Evolutionary conservation across 495 filamentous ascomycete genomes (phyloP).

Genomic region (Chaetomium fimeti): DNA sequence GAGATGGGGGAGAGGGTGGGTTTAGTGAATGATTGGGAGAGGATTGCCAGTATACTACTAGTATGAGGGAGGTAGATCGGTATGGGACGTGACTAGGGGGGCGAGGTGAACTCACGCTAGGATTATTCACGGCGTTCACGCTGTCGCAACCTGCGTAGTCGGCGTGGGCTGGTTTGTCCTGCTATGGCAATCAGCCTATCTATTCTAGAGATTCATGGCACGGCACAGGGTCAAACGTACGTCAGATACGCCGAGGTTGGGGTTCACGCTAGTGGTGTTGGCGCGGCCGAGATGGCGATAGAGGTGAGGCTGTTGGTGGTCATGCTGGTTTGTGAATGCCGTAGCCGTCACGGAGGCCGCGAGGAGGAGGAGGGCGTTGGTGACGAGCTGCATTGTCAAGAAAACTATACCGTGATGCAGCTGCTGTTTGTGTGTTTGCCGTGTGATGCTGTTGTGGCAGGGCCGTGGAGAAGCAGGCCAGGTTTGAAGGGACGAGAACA

Average conservation of each 20-base stretch:
- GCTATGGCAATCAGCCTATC: not conserved
- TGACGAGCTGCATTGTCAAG: not conserved
- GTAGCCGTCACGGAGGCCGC: not conserved
- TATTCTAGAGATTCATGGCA: no score
- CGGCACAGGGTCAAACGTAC: not conserved
- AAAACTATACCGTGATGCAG: not conserved
- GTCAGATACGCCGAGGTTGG: not conserved
- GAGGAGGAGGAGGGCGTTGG: conserved; percentile 10
- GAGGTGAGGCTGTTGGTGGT: not conserved
- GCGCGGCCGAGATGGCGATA: not conserved
- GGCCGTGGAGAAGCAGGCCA: not conserved
- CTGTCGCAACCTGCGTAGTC: not conserved
- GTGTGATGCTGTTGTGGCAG: not conserved
- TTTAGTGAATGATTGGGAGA: no score
- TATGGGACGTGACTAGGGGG: no score
- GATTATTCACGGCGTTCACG: not conserved
- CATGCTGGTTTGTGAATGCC: not conserved
- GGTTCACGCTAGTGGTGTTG: not conserved
- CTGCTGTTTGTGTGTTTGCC: not conserved
- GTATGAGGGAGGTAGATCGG: no score
- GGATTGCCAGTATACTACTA: no score
- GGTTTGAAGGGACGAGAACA: not conserved
- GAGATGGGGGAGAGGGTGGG: no score
- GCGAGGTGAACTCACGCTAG: not conserved
- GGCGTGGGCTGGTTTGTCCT: not conserved